phyloP scores from a whole-genome alignment of 2,329 filamentous ascomycete genomes.

The Decorospora gaudefroyi region DNA sequence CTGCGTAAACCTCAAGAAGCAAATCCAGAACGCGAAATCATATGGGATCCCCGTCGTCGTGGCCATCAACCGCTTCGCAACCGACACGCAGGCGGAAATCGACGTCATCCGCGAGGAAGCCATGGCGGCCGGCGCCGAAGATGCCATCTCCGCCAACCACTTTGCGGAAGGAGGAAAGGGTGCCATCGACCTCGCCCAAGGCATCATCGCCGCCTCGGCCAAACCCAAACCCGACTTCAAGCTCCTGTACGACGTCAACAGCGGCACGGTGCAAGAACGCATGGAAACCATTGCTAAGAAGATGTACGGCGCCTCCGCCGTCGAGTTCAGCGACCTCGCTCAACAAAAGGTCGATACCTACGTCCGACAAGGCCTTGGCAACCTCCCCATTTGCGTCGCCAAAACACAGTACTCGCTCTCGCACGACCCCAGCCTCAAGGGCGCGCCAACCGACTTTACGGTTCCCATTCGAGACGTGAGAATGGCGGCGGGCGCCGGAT shows the following conservation, averaged over 20 bases:
- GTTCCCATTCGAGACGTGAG: slow-evolving; percentile 93
- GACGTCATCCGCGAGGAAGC: slow-evolving; percentile 88
- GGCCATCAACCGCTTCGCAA: slow-evolving; percentile 94
- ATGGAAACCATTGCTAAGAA: slow-evolving; percentile 87
- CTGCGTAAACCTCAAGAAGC: slow-evolving; percentile 93
- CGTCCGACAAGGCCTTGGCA: slow-evolving; percentile 85
- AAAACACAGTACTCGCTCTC: slow-evolving; percentile 98
- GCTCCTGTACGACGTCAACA: slow-evolving; percentile 78
- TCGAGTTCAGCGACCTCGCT: slow-evolving; percentile 91
- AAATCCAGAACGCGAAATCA: slow-evolving; percentile 84
- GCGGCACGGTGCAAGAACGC: slow-evolving; percentile 75
- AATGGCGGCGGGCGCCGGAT: slow-evolving; percentile 87
- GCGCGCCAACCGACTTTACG: slow-evolving; percentile 90
- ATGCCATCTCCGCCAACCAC: slow-evolving; percentile 92
- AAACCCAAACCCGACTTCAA: slow-evolving; percentile 79
- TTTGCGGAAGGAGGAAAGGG: slow-evolving; percentile 95
- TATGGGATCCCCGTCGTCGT: slow-evolving; percentile 95
- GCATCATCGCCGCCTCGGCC: slow-evolving; percentile 78
- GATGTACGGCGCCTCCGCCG: slow-evolving; percentile 90
- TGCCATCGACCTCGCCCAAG: slow-evolving; percentile 84
- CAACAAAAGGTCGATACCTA: slow-evolving; percentile 97
- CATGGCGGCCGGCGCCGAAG: slow-evolving; percentile 87
- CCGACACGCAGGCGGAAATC: slow-evolving; percentile 91
- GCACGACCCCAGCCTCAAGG: slow-evolving; percentile 91
- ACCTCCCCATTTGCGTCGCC: slow-evolving; percentile 93